Evolutionary conservation across 768 basidiomycete species (phyloP), one percentile per base, ranked within the genome.

Genomic region (Sutorius australiensis): DNA sequence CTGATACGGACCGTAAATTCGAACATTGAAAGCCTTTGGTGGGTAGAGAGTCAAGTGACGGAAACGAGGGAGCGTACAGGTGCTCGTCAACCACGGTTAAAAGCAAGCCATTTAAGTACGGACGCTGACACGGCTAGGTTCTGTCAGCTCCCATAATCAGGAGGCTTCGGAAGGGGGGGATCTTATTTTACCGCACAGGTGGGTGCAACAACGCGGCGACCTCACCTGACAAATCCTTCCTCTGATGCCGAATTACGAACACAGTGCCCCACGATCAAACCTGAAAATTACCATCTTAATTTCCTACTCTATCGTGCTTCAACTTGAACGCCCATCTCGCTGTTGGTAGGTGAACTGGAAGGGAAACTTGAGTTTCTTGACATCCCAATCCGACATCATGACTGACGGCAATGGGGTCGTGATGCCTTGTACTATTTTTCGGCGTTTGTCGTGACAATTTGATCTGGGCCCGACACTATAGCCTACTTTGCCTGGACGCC

Each of bases 81-180:
- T 27, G 32, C 21, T n/a, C 19, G 34, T 10, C 38, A 30, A 43
- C 40, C 19, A 43, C 38, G 16, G 50, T 16, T 32, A 48, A 34
- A 28, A 36, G 31, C 30, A 3, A 2, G 17, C 52, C 31, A 40
- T 59, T 51, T 61, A 62, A 60, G 48, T 62, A 42, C 17, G 44
- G 48, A 57, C 56, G 56, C 60, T 40, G 52, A 27, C 39, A 52
- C 56, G 43, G 49, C 49, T 46, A 38, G 48, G 52, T 48, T 40
- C 61, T 62, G 60, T 51, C 52, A 50, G 47, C 42, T 62, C 56
- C 47, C 59, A 52, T 59, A 63, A 51, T 42, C 37, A 51, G 48
- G 31, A 56, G 28, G 13, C 17, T 47, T 54, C 54, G 56, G 43
- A 51, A 59, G 48, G 46, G 28, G 46, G 42, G 43, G 21, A 50